phyloP scores from a whole-genome alignment of 1,284 basidiomycete genomes.

The Microbotryum intermedium region DNA sequence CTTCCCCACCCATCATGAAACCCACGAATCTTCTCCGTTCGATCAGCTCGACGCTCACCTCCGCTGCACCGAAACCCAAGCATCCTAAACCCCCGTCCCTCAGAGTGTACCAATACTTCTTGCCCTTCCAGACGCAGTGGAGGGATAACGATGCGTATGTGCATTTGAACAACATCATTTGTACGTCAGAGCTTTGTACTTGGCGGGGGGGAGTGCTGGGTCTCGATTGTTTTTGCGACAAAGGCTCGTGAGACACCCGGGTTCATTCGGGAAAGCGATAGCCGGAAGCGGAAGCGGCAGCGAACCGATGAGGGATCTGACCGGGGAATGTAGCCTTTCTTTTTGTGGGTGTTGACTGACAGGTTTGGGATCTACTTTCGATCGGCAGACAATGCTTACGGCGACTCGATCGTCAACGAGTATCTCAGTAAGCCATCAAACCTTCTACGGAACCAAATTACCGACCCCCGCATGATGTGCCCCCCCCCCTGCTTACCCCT shows the following conservation, averaged over 20 bases:
- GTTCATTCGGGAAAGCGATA: neutral
- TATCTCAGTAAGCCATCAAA: slow-evolving; percentile 19
- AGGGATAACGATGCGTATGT: slow-evolving; percentile 14
- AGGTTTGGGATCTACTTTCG: neutral
- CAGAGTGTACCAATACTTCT: slow-evolving; percentile 7
- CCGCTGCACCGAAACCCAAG: neutral
- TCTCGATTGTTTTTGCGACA: no score
- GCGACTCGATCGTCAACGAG: slow-evolving; percentile 27
- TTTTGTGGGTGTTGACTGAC: no score
- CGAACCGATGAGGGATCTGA: no score
- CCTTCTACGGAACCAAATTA: no score
- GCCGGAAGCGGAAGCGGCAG: neutral
- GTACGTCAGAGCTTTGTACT: no score
- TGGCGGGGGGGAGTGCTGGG: no score
- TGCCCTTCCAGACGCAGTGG: slow-evolving; percentile 12
- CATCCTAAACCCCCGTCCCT: neutral
- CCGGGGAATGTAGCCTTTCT: no score
- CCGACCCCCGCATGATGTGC: no score
- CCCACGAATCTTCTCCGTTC: neutral
- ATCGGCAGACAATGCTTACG: slow-evolving; percentile 15
- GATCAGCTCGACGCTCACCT: neutral
- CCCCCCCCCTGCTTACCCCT: neutral
- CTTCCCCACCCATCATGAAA: neutral
- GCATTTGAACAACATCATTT: slow-evolving; percentile 16
- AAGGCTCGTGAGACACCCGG: neutral